Base-by-base conservation (phyloP, 1,139 yeast genomes). In the Arxiozyma heterogenica region DNA sequence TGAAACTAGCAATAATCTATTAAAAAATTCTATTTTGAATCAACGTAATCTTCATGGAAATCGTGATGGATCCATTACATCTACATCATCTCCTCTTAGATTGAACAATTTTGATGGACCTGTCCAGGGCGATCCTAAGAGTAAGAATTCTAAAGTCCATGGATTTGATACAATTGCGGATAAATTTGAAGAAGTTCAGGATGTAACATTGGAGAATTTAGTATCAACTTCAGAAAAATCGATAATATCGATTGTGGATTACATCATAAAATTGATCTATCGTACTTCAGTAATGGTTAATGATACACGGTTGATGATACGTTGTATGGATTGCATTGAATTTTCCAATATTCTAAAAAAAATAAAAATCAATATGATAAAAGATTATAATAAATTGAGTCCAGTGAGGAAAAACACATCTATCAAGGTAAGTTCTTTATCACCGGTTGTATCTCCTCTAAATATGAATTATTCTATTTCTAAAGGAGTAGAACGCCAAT, bases 291-390 rank as follows among this genome's bases (percentile, higher is more conserved):
- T 82, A 0, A 67, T 83, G 50, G 80, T 80, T 0, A 79, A 82
- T 56, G 91, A 85, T 62, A 73, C 83, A 71, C 81, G 84, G 60
- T 67, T 85, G 56, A 75, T 84, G 76, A 67, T 84, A 49, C 73
- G 90, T 55, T 79, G 86, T 1, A 71, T 78, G 56, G 83, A 83
- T 63, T 83, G 80, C n/a, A 69, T 81, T 50, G 82, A 80, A 54
- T 76, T 83, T 78, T 75, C 81, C 7, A 71, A 71, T 46, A 70
- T 74, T 12, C 70, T 81, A 53, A 68, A 66, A 15, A 64, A 68
- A 43, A 74, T 76, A 49, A 73, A 71, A 54, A 60, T 58, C 44
- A 58, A 53, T 38, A 49, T 66, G 18, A 50, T 55, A 6, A 50
- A 55, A 8, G 69, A 64, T n/a, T 55, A 65, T 7, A 49, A 47